Base-by-base conservation (phyloP, 768 basidiomycete species). In the Termitomyces sp. region DNA sequence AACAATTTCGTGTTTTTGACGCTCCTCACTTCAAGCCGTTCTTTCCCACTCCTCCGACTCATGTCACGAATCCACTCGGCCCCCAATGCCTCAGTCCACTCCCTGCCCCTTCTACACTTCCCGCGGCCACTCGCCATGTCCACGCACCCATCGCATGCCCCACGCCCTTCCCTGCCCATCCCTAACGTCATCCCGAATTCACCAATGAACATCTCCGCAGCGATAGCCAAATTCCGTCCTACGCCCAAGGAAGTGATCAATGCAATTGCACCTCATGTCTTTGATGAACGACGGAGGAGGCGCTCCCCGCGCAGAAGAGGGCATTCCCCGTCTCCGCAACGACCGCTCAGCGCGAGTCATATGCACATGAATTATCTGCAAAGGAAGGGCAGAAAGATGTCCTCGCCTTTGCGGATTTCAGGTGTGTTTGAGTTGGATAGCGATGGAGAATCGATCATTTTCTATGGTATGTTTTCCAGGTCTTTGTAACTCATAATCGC, bases 241-340 rank as follows among this genome's bases (percentile, higher is more conserved):
- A 71, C 76, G 2, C 68, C 75, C 13, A 73, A 73, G 49, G 74
- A 79, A 55, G 70, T 79, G 34, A 75, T 80, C 58, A 73, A 69
- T 41, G 77, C 75, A 11, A 77, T 79, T 53, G 78, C 78, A 36
- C 78, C 78, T 24, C 78, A 79, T 60, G 73, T 79, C 33, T 75
- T 78, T 55, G 78, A 78, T 53, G 78, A 80, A 48, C 69, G 68
- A 39, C 62, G 71, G 44, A 64, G 68, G 57, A 66, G 71, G 42
- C 67, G 52, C 12, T 54, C 52, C 3, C 27, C 37, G 39, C 52
- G 70, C 36, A 69, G 65, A 48, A 66, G 62, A 57, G 65, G 67
- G 48, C 54, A 59, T 55, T 63, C 65, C 31, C 55, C 62, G 16
- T 63, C 58, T 27, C 62, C 61, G 16, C 24, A 31, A n/a, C 42